Conservation (phyloP, 305 asterid genomes). For the Plantago lanceolata region DNA sequence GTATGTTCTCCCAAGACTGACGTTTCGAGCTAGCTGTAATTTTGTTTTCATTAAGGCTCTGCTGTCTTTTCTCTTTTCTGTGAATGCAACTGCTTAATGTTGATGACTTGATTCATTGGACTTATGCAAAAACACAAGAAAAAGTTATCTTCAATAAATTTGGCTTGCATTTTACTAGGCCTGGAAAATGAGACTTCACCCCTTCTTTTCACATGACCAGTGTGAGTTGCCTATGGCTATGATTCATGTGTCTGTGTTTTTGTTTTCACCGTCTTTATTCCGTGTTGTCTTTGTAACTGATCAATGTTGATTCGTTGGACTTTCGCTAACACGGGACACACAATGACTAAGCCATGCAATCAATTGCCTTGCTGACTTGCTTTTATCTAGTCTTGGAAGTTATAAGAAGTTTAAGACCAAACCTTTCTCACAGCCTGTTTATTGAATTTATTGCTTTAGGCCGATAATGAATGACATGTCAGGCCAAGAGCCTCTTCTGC, state of each 20-base stretch:
- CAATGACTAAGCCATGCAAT: not conserved
- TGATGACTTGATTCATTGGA: not conserved
- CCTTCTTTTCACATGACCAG: not conserved
- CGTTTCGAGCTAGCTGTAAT: not conserved
- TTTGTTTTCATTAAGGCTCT: not conserved
- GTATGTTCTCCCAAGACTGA: not conserved
- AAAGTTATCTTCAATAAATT: not conserved
- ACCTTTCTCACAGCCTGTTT: not conserved
- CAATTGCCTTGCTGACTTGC: not conserved
- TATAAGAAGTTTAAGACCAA: not conserved
- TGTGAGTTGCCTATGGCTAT: not conserved
- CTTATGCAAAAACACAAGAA: not conserved
- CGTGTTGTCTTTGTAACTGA: not conserved
- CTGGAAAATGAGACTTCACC: too few relatives aligned
- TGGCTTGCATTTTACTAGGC: not conserved
- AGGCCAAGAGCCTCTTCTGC: constrained; percentile 6
- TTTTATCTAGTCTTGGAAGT: not conserved
- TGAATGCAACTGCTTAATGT: not conserved
- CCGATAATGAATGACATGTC: not conserved
- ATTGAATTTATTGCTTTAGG: not conserved
- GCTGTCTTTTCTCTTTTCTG: not conserved
- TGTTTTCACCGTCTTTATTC: not conserved
- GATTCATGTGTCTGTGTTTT: not conserved
- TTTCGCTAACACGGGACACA: not conserved
- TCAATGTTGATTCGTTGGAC: not conserved